phyloP scores from a whole-genome alignment of 345 rosid genomes.

The Linum usitatissimum region DNA sequence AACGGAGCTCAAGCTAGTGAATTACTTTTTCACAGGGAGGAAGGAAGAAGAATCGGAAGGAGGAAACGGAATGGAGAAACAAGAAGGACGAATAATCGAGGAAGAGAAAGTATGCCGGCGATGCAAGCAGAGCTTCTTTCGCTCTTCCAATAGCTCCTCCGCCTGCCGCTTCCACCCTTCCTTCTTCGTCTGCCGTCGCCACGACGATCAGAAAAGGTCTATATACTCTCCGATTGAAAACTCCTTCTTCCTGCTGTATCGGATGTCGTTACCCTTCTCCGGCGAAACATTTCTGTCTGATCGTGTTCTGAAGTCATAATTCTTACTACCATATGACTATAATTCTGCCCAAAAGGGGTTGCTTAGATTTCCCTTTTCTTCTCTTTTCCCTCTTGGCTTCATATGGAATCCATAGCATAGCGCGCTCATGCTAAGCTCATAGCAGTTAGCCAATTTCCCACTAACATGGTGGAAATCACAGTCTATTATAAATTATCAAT shows the following conservation, averaged over 20 bases:
- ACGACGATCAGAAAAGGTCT: conserved; percentile 97
- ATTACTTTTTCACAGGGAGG: background rate
- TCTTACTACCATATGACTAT: no score
- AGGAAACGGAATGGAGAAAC: conserved; percentile 9
- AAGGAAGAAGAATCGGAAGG: background rate
- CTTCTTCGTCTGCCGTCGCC: conserved; percentile 88
- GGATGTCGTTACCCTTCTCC: no score
- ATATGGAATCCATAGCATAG: background rate
- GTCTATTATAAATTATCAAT: background rate
- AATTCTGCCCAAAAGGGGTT: no score
- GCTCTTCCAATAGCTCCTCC: conserved; percentile 45
- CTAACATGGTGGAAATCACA: background rate
- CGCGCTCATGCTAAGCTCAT: background rate
- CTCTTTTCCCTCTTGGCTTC: background rate
- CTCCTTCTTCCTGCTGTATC: no score
- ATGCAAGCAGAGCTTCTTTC: conserved; percentile 46
- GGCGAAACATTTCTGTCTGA: no score
- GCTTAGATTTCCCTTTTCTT: background rate
- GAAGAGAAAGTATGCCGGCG: conserved; percentile 52
- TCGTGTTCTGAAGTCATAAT: no score
- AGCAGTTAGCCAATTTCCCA: background rate
- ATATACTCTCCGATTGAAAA: background rate
- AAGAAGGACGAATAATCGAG: conserved; percentile 20
- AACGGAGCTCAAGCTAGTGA: no score
- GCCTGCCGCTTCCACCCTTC: conserved; percentile 85